Base-by-base conservation (phyloP, 768 basidiomycete species). In the Multifurca ochricompacta region DNA sequence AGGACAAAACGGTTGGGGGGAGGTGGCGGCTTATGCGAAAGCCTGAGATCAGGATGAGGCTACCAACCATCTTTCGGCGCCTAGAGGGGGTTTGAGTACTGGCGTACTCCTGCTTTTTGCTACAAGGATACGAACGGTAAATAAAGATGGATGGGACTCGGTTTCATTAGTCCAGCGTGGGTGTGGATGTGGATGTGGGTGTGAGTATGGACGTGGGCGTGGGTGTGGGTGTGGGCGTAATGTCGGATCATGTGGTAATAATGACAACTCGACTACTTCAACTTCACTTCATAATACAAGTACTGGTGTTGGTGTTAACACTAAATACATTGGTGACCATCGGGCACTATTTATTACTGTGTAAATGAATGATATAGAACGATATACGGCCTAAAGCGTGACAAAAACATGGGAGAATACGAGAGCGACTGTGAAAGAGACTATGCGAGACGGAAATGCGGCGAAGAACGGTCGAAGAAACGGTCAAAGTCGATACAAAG, bases 311-410 rank as follows among this genome's bases (percentile, higher is more conserved):
- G n/a, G n/a, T n/a, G n/a, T n/a, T n/a, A 51, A 32, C 39, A 49
- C 16, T 49, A 57, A 42, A 47, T 57, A 51, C 21, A 47, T 52
- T 45, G 37, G 35, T 34, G 50, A 43, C 30, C 40, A 31, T 45
- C 31, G 52, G 23, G n/a, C 16, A 53, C 34, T 48, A 41, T 28
- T 4, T 31, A 57, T 40, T 45, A 52, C 43, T 3, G 21, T 50
- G 23, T n/a, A n/a, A n/a, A n/a, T n/a, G 5, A 23, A 40, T 30
- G 42, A n/a, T n/a, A n/a, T n/a, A n/a, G n/a, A 46, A 37, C 23
- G 49, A 50, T 32, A 44, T 36, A 46, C 34, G 55, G 19, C 45
- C 19, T 21, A 41, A 31, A 46, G 37, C 36, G 37, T 28, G 44
- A 13, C 19, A 46, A 51, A 19, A 30, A 45, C 30, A 37, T 45